These are phyloP conservation scores for Begonia loranthoides DNA, from an alignment of 306 rosid genomes.

Conservation along the genomic window DNA sequence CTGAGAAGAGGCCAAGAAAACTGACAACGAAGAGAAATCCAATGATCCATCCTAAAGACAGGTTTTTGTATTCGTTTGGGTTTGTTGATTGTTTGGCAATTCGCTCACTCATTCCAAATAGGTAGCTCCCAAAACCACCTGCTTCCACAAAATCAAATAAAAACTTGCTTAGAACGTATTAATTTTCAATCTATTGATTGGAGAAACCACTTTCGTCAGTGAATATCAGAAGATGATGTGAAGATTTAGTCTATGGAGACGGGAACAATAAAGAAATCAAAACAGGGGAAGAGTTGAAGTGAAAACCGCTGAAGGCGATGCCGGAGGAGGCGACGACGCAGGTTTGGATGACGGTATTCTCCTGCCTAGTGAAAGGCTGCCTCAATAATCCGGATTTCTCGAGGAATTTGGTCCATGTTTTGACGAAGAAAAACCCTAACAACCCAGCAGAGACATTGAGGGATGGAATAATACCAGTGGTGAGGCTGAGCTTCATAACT, in stretches of 20 bases:
- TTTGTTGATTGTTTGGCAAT: constrained; percentile 21
- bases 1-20: constrained; percentile 43
- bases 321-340: constrained; percentile 43
- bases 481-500: constrained; percentile 36
- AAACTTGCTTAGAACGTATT: neutral
- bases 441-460: constrained; percentile 33
- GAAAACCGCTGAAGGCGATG: constrained; percentile 27
- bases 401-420: constrained; percentile 25
- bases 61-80: constrained; percentile 21
- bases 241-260: neutral
- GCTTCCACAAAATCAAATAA: neutral
- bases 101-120: constrained; percentile 30
- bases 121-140: constrained; percentile 39
- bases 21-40: constrained; percentile 34
- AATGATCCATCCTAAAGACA: constrained; percentile 24
- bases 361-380: constrained; percentile 35
- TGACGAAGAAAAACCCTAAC: constrained; percentile 30
- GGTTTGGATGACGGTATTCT: constrained; percentile 39
- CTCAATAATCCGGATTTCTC: constrained; percentile 11
- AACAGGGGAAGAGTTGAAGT: neutral
- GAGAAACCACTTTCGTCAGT: neutral
- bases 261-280: neutral
- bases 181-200: too few species aligned
- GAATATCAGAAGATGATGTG: neutral
- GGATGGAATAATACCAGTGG: constrained; percentile 31